Percentiles rank a stretch among this genome's conserved stretches.
Evolutionary conservation across 75 land plant genomes (phyloP).

Genomic region (Gnetum montanum): DNA sequence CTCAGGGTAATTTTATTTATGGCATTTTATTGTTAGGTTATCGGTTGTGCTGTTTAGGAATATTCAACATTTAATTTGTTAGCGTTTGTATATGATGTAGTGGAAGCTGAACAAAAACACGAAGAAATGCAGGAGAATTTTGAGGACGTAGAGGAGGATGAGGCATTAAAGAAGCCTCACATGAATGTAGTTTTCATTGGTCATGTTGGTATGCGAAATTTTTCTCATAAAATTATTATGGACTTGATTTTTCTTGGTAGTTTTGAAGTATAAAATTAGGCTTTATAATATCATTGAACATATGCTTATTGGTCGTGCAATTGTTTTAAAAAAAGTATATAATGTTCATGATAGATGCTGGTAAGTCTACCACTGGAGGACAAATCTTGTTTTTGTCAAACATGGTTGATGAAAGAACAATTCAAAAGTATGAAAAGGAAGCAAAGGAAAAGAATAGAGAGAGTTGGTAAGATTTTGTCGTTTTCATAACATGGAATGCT

Average conservation of each 20-base stretch:
- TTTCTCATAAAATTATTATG: too few species aligned
- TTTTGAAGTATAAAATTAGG: too few species aligned
- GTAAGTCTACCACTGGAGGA: conserved; percentile 96
- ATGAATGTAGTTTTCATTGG: conserved; percentile 97
- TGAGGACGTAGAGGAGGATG: conserved; percentile 17
- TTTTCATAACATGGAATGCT: too few species aligned
- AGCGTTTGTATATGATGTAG: too few species aligned
- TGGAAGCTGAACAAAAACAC: not conserved
- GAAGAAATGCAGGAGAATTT: conserved; percentile 13
- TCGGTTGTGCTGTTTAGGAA: too few species aligned
- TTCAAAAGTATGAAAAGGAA: conserved; percentile 98
- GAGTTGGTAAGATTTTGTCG: conserved; percentile 71
- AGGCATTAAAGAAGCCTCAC: conserved; percentile 41
- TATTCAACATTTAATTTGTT: too few species aligned
- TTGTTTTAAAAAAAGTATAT: too few species aligned
- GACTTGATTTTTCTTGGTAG: not conserved
- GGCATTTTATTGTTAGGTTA: too few species aligned
- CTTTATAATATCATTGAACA: too few species aligned
- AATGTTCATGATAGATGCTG: conserved; percentile 98
- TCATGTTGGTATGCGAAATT: conserved; percentile 78
- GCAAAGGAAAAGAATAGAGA: conserved; percentile 99
- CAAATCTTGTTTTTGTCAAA: conserved; percentile 88
- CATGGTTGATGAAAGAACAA: conserved; percentile 97
- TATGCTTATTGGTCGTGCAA: too few species aligned
- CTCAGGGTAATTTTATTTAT: too few species aligned